A percentile compares a stretch with the other conserved stretches of the same genome.
These are phyloP conservation scores for Lentinula sp. DNA, from an alignment of 768 basidiomycete species.

Conservation along the genomic window DNA sequence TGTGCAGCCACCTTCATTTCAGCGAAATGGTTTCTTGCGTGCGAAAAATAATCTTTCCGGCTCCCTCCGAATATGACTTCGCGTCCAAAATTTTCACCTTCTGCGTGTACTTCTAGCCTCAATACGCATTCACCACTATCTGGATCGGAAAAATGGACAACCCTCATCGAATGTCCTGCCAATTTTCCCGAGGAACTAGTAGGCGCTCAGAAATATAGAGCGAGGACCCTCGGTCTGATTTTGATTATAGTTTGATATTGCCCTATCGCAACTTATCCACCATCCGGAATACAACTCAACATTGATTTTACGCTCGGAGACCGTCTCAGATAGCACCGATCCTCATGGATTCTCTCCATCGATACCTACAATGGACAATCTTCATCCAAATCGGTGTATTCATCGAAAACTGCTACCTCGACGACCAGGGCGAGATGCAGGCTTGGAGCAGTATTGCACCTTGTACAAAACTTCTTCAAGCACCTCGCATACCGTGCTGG, in stretches of 20 bases:
- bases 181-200: slow-evolving; percentile 39
- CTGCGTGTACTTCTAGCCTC: not conserved
- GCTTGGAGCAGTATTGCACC: slow-evolving; percentile 74
- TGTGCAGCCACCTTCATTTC: too few species aligned
- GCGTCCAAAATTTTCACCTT: slow-evolving; percentile 6
- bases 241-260: slow-evolving; percentile 58
- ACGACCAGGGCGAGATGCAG: slow-evolving; percentile 67
- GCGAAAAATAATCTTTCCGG: too few species aligned
- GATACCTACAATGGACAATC: slow-evolving; percentile 31
- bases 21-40: too few species aligned
- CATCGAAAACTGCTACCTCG: slow-evolving; percentile 71
- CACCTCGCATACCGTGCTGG: slow-evolving; percentile 26
- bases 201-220: slow-evolving; percentile 10
- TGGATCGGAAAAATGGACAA: slow-evolving; percentile 16
- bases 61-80: slow-evolving; percentile 6
- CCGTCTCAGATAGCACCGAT: slow-evolving; percentile 32
- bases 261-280: slow-evolving; percentile 65
- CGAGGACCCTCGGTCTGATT: not conserved
- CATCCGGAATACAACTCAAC: slow-evolving; percentile 95
- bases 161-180: slow-evolving; percentile 35
- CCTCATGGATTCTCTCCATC: not conserved
- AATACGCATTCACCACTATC: not conserved
- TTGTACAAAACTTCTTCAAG: slow-evolving; percentile 41
- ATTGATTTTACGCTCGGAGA: slow-evolving; percentile 82
- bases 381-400: slow-evolving; percentile 41